Conservation (phyloP, 2,329 filamentous ascomycete genomes). For the Neonectria coccinea region DNA sequence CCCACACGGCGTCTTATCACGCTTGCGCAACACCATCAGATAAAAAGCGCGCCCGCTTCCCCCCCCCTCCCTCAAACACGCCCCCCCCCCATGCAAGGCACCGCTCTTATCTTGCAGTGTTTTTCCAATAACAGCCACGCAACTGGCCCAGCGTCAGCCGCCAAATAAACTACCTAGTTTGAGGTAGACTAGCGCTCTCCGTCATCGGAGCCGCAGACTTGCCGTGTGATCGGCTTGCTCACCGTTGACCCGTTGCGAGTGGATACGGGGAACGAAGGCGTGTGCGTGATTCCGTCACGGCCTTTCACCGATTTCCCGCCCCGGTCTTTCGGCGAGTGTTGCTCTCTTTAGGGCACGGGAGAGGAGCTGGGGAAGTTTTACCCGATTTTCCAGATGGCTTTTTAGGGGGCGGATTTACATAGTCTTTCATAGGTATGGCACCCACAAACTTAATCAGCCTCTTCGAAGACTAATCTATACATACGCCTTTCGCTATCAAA, state of each 20-base stretch:
- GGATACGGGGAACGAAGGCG: slow-evolving; percentile 18
- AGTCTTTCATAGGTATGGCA: neutral
- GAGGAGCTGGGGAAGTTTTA: slow-evolving; percentile 13
- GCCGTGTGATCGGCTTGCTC: slow-evolving; percentile 30
- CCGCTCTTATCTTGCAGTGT: slow-evolving; percentile 23
- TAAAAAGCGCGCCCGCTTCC: neutral
- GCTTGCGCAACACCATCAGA: neutral
- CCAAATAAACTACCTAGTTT: neutral
- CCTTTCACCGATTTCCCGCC: slow-evolving; percentile 24
- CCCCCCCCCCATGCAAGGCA: slow-evolving; percentile 25
- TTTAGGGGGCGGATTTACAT: neutral
- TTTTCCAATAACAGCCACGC: slow-evolving; percentile 22
- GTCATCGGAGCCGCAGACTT: slow-evolving; percentile 26
- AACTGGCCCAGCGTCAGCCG: slow-evolving; percentile 19
- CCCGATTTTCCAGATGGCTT: neutral
- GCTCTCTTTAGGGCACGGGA: slow-evolving; percentile 8
- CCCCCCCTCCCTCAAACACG: neutral
- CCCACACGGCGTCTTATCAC: neutral
- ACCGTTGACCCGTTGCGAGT: slow-evolving; percentile 26
- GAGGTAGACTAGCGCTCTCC: slow-evolving; percentile 18
- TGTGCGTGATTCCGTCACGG: slow-evolving; percentile 19
- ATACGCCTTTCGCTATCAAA: neutral
- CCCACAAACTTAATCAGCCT: neutral
- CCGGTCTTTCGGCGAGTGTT: slow-evolving; percentile 22
- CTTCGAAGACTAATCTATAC: neutral